These are phyloP conservation scores for Entonaema liquescens DNA, from an alignment of 495 filamentous ascomycete species.

Conservation along the genomic window DNA sequence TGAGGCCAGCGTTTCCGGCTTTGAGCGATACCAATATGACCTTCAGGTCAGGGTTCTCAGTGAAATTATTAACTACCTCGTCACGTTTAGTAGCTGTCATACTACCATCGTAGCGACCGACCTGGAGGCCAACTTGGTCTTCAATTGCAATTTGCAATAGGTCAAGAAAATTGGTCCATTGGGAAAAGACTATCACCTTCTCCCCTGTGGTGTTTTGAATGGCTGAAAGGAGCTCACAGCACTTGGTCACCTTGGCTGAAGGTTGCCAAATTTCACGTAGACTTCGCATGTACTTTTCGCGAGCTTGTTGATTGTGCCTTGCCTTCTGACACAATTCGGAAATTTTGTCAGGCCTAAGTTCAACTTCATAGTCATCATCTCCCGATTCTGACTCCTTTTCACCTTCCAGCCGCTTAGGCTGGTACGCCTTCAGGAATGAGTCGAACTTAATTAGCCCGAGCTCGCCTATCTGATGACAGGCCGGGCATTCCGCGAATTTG, in stretches of 20 bases:
- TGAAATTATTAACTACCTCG: conserved; percentile 75
- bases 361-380: conserved; percentile 48
- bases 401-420: conserved; percentile 52
- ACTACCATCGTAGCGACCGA: conserved; percentile 82
- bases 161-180: conserved; percentile 89
- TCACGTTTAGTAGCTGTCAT: conserved; percentile 77
- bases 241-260: conserved; percentile 82
- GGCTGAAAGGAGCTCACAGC: conserved; percentile 69
- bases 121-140: conserved; percentile 51
- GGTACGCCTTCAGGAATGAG: conserved; percentile 79
- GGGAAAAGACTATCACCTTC: conserved; percentile 92
- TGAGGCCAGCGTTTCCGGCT: conserved; percentile 89
- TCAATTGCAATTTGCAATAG: conserved; percentile 81
- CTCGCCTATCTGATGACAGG: neutral
- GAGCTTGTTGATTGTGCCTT: conserved; percentile 66
- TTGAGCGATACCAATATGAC: conserved; percentile 90
- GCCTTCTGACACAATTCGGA: conserved; percentile 62
- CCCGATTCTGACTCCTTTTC: neutral
- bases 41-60: conserved; percentile 67
- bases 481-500: neutral
- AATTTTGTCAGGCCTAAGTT: conserved; percentile 34
- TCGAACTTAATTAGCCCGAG: conserved; percentile 71
- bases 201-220: conserved; percentile 57
- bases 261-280: conserved; percentile 74
- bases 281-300: conserved; percentile 68